Evolutionary conservation across 2,329 filamentous ascomycete genomes (phyloP).

Genomic region (Exophiala aquamarina): DNA sequence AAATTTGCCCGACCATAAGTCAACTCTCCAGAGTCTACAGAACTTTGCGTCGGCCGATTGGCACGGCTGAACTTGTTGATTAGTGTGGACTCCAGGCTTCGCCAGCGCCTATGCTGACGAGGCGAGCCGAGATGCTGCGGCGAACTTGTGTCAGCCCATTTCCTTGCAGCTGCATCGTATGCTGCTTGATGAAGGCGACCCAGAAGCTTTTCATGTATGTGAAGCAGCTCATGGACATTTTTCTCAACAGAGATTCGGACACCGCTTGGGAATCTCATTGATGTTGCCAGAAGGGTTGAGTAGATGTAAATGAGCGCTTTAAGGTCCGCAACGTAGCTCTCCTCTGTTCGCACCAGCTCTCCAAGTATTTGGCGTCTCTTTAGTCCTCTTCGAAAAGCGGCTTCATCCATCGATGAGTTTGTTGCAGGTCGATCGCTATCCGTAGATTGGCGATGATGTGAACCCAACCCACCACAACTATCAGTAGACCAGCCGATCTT

Average conservation of each 20-base stretch:
- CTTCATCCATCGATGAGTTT: slow-evolving; percentile 60
- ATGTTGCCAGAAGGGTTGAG: slow-evolving; percentile 70
- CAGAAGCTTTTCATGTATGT: slow-evolving; percentile 80
- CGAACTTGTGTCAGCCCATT: slow-evolving; percentile 27
- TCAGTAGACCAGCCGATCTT: slow-evolving; percentile 61
- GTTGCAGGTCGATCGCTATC: slow-evolving; percentile 54
- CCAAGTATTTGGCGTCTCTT: slow-evolving; percentile 78
- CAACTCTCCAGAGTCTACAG: slow-evolving; percentile 22
- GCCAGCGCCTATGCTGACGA: slow-evolving; percentile 18
- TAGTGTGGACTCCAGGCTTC: slow-evolving; percentile 45
- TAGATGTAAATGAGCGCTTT: slow-evolving; percentile 83
- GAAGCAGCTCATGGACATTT: slow-evolving; percentile 76
- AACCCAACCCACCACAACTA: slow-evolving; percentile 62
- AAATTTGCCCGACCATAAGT: slow-evolving; percentile 11
- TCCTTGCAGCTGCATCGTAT: slow-evolving; percentile 23
- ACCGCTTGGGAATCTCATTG: slow-evolving; percentile 63
- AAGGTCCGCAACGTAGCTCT: slow-evolving; percentile 83
- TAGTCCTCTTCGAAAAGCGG: slow-evolving; percentile 67
- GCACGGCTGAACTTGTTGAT: slow-evolving; percentile 15
- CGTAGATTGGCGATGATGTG: slow-evolving; percentile 57
- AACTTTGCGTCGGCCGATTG: slow-evolving; percentile 17
- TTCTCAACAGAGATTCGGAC: slow-evolving; percentile 72
- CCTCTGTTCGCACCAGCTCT: slow-evolving; percentile 82
- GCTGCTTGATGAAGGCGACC: slow-evolving; percentile 64
- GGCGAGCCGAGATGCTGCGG: slow-evolving; percentile 22